Base-by-base conservation (phyloP, 2,329 filamentous ascomycete species). In the Rhynchosporium agropyri region DNA sequence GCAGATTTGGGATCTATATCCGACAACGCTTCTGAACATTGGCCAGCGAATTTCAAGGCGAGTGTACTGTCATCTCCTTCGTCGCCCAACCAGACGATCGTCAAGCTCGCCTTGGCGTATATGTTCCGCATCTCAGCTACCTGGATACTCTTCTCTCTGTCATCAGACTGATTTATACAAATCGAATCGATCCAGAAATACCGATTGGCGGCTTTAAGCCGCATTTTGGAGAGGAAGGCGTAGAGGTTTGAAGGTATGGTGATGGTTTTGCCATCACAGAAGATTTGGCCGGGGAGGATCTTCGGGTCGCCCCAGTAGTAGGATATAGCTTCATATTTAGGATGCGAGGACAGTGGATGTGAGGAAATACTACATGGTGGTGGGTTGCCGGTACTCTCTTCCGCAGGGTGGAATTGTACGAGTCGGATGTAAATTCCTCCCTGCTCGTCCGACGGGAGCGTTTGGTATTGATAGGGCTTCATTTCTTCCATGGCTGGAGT, bases 111-210 rank as follows among this genome's bases (percentile, higher is more conserved):
- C 36, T 62, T 60, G 9, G 38, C 29, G 36, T 63, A 59, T 20
- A 74, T 73, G 8, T 69, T 33, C 20, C 63, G 66, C 69, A 72
- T 72, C 45, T 66, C 50, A 9, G 60, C 49, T 4, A 72, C 64
- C 50, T 72, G 69, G 9, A 57, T 43, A 29, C 33, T 62, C 38
- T 66, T 69, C 56, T 72, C 71, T 8, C 53, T 48, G 6, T 60
- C 51, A 42, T 70, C 63, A 2, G 20, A 29, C 60, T 72, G 71
- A 46, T 72, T 64, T 50, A 72, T 68, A 49, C 69, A 72, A 15
- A 72, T 58, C 10, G 70, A 65, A 51, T 72, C 71, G 5, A 72
- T 67, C 71, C 70, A 72, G 2, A 72, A 49, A 20, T 54, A 49
- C 31, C 56, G 31, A 4, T 58, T 48, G 15, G 31, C 46, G 12